A percentile compares a stretch with the other conserved stretches of the same genome.
These are phyloP conservation scores for Hirsutella minnesotensis DNA, from an alignment of 2,329 filamentous ascomycete species.

Conservation along the genomic window DNA sequence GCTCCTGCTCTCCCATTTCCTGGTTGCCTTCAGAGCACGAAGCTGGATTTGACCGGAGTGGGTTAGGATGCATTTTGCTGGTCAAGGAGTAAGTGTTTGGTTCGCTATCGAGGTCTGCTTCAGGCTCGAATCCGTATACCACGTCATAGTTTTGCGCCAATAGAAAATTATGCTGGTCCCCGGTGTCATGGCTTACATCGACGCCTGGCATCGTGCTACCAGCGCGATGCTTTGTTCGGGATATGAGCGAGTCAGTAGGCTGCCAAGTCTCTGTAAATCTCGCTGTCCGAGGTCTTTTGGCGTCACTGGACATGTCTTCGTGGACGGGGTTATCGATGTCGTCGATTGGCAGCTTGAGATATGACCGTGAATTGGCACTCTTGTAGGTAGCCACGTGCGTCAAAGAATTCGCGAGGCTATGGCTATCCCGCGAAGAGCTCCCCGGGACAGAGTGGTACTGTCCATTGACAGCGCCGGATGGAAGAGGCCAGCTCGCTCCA, in stretches of 20 bases:
- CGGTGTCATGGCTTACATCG: constrained; percentile 17
- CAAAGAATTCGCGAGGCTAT: neutral
- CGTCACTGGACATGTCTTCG: constrained; percentile 6
- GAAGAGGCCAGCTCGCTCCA: neutral
- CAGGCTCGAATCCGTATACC: constrained; percentile 27
- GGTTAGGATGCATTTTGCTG: constrained; percentile 33
- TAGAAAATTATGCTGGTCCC: constrained; percentile 32
- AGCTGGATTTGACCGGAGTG: constrained; percentile 38
- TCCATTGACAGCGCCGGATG: neutral
- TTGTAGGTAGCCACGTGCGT: neutral
- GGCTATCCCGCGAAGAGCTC: too few relatives aligned
- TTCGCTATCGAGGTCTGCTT: constrained; percentile 22
- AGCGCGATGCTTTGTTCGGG: constrained; percentile 30
- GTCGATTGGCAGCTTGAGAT: constrained; percentile 35
- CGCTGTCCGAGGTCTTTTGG: constrained; percentile 24
- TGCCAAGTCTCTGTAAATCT: constrained; percentile 45
- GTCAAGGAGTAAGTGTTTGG: neutral
- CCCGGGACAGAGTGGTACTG: too few relatives aligned
- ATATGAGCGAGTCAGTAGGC: constrained; percentile 40
- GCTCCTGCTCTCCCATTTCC: neutral
- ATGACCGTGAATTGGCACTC: constrained; percentile 18
- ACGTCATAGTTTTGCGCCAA: constrained; percentile 32
- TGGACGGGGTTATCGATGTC: constrained; percentile 15
- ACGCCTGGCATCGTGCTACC: neutral
- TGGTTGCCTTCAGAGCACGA: neutral